Evolutionary conservation across 768 basidiomycete genomes (phyloP).

Genomic region (Tricholoma matsutake): DNA sequence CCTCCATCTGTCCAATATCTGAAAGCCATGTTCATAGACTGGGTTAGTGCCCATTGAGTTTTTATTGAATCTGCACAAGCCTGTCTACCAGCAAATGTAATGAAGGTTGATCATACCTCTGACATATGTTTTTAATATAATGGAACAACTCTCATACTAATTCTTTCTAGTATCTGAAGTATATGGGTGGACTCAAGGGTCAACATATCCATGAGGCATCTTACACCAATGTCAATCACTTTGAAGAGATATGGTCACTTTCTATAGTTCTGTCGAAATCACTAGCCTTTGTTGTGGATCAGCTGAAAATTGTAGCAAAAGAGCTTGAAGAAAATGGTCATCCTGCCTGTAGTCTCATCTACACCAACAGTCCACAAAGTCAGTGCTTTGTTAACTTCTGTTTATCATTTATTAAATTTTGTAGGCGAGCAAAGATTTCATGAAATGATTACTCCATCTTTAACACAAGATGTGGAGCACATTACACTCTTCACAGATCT

Average conservation of each 20-base stretch:
- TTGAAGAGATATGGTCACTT: background rate
- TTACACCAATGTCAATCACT: background rate
- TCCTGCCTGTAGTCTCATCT: background rate
- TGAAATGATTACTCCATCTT: background rate
- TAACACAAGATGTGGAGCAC: background rate
- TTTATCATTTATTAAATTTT: background rate
- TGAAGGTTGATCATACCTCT: background rate
- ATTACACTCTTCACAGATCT: too few relatives aligned
- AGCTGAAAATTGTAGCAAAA: background rate
- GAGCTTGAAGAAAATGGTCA: background rate
- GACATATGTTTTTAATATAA: background rate
- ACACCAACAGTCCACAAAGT: background rate
- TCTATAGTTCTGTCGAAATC: background rate
- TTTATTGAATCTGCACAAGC: background rate
- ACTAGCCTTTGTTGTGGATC: background rate
- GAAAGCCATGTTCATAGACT: too few relatives aligned
- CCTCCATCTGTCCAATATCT: too few relatives aligned
- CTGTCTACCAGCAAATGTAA: background rate
- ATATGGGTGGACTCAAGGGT: background rate
- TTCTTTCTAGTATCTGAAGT: background rate
- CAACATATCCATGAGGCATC: background rate
- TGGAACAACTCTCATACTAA: background rate
- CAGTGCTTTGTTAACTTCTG: background rate
- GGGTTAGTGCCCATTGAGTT: too few relatives aligned
- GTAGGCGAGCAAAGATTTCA: background rate